Evolutionary conservation across 2,329 filamentous ascomycete genomes (phyloP), one percentile per base, ranked within the genome.

Genomic region (Ophiostoma angusticollis): DNA sequence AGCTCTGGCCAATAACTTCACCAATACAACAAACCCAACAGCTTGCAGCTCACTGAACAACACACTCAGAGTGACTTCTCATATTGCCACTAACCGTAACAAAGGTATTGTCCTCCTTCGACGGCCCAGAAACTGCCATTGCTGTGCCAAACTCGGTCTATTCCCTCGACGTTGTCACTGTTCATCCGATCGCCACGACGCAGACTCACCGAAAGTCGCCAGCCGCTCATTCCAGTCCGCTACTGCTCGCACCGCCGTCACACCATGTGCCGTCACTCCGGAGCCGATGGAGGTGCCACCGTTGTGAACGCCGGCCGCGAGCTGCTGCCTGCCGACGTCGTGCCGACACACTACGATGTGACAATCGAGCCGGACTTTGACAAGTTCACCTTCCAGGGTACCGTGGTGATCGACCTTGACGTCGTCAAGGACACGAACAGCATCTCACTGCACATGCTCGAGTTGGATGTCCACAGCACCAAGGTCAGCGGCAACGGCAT

Each of bases 311-410:
- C 40, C 18, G 77, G 74, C 47, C 79, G 89, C 52, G 82, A 93
- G 66, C 80, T 96, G 48, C 71, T 96, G 51, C 91, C 89, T 37
- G 78, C 79, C 61, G 93, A 95, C 55, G 85, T 95, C 53, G 81
- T 89, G 58, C 87, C 89, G n/a, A 63, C 71, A 28, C 86, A 96
- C 64, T 96, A 96, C 63, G 77, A 93, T 59, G 63, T 96, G 51
- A 91, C 84, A 1, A 70, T 96, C 46, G 91, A 96, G 64, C 86
- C 89, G 39, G 76, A 95, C 64, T 83, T 96, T 51, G 72, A 82
- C 51, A 86, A 80, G 48, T 85, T 91, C 61, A 85, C 77, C 47
- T 96, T 89, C 57, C 74, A 89, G 43, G 89, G 89, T 48, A 80
- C 71, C 9, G 86, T 94, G 37, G 62, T 77, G 42, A 87, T 96